Evolutionary conservation across 2,329 filamentous ascomycete genomes (phyloP).

Genomic region (Pseudocercospora musae): DNA sequence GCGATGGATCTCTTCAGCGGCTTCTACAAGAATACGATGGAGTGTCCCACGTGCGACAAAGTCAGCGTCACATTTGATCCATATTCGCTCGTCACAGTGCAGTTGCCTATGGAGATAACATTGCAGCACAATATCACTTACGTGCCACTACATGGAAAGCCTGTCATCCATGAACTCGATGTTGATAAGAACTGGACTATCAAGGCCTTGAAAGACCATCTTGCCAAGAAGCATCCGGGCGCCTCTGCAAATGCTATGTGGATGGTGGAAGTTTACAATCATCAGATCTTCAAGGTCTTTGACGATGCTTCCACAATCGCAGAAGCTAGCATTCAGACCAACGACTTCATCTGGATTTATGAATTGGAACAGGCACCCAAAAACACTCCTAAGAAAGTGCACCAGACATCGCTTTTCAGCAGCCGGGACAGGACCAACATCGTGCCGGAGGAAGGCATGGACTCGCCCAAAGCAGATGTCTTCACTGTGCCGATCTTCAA

Average conservation of each 20-base stretch:
- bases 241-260: slow-evolving; percentile 63
- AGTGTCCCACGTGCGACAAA: slow-evolving; percentile 87
- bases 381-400: slow-evolving; percentile 60
- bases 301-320: slow-evolving; percentile 66
- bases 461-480: slow-evolving; percentile 60
- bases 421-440: slow-evolving; percentile 42
- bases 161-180: slow-evolving; percentile 73
- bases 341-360: slow-evolving; percentile 66
- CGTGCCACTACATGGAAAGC: slow-evolving; percentile 69
- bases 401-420: slow-evolving; percentile 48
- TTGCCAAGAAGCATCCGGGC: slow-evolving; percentile 53
- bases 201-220: slow-evolving; percentile 61
- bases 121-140: slow-evolving; percentile 75
- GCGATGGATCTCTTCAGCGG: slow-evolving; percentile 94
- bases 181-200: slow-evolving; percentile 72
- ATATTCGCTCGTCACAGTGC: slow-evolving; percentile 90
- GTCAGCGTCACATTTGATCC: slow-evolving; percentile 98
- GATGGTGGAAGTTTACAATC: slow-evolving; percentile 75
- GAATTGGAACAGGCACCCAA: slow-evolving; percentile 78
- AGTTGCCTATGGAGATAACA: slow-evolving; percentile 79
- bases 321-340: slow-evolving; percentile 63
- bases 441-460: slow-evolving; percentile 46
- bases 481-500: slow-evolving; percentile 72
- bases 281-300: slow-evolving; percentile 83
- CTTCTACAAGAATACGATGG: slow-evolving; percentile 96